Evolutionary conservation across 2,329 filamentous ascomycete species (phyloP), one percentile per base, ranked within the genome.

Genomic region (Hypoxylon sp.): DNA sequence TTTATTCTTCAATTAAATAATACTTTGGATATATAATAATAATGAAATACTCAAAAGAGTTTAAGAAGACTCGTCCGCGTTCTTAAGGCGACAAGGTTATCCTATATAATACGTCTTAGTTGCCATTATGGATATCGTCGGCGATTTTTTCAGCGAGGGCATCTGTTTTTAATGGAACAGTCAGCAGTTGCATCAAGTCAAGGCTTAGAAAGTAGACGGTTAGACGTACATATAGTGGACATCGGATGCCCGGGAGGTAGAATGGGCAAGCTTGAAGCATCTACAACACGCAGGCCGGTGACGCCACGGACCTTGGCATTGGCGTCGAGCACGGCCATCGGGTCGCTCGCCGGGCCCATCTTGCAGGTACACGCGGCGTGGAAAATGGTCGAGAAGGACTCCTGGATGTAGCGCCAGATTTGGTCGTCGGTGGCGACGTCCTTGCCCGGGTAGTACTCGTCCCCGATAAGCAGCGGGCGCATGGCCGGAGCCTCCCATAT

Each of bases 321-420:
- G 21, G 65, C 68, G 49, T 79, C 78, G 14, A 79, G 73, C n/a
- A 79, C 77, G 14, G 78, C 75, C 36, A 69, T 63, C n/a, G 68
- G 65, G 58, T 79, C 78, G 11, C 69, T 69, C 1, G 46, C 48
- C 55, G 72, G 75, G 7, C 77, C 77, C 76, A 79, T 79, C 55
- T 72, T 73, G 23, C 63, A 70, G 1, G 63, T 72, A 9, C 63
- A 55, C 1, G 71, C 56, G 6, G 65, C 62, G 58, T 73, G 71
- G n/a, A 65, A 69, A 13, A 71, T 63, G 17, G 56, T 62, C 5
- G 55, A 56, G 23, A 60, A 67, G 30, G 34, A 53, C 28, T 62
- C 21, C 38, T 45, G 63, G 53, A 71, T 60, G 43, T 52, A 32
- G 30, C 32, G 32, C 34, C 38, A 52, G 43, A 71, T 71, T 25